Evolutionary conservation across 805 yeast genomes (phyloP).

Genomic region (Saccharomycopsis selenospora): DNA sequence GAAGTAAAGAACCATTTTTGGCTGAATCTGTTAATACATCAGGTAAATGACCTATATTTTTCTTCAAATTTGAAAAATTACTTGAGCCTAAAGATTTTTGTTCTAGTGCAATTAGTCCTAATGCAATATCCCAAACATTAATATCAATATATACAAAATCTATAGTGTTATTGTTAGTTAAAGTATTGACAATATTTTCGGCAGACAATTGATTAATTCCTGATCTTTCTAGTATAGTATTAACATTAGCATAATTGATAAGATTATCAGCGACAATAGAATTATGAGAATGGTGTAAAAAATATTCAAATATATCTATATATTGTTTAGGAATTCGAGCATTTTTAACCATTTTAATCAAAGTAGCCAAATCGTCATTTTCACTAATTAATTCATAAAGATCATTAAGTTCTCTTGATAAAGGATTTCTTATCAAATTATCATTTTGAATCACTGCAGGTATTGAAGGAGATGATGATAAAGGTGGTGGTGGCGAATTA

Average conservation of each 20-base stretch:
- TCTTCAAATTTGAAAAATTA: conserved; percentile 37
- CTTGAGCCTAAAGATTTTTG: conserved; percentile 36
- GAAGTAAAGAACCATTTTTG: no score
- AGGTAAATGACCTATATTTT: conserved; percentile 32
- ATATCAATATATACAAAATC: conserved; percentile 13
- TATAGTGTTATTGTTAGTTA: conserved; percentile 11
- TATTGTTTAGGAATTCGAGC: conserved; percentile 8
- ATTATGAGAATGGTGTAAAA: background rate
- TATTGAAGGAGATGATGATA: background rate
- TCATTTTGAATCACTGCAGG: background rate
- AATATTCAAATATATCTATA: conserved; percentile 4
- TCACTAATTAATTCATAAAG: conserved; percentile 10
- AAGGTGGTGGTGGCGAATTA: background rate
- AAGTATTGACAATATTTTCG: conserved; percentile 15
- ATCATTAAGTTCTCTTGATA: conserved; percentile 2
- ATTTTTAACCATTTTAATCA: conserved; percentile 3
- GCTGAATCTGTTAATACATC: conserved; percentile 23
- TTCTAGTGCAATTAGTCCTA: conserved; percentile 38
- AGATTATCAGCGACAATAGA: conserved; percentile 11
- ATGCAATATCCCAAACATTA: conserved; percentile 25
- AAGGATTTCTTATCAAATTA: background rate
- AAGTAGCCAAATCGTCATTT: conserved; percentile 13
- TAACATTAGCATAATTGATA: conserved; percentile 10
- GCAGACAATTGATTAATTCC: conserved; percentile 18
- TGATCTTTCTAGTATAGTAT: conserved; percentile 11